These are phyloP conservation scores for Claviceps pazoutovae DNA, from an alignment of 2,329 filamentous ascomycete species.

Conservation along the genomic window DNA sequence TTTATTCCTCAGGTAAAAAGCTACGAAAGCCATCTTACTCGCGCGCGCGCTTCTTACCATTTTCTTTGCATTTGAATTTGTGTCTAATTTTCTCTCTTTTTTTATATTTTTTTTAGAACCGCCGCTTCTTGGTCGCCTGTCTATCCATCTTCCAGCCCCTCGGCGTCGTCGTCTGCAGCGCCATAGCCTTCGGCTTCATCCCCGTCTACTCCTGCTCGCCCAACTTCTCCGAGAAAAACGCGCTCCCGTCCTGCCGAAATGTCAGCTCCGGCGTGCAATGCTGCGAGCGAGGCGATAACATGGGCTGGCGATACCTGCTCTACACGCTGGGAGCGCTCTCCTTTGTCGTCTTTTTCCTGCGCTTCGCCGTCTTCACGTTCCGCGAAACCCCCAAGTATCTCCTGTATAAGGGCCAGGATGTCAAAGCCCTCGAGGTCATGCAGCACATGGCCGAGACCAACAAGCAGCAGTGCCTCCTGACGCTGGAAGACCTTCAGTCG, in stretches of 20 bases:
- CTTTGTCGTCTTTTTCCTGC: constrained; percentile 27
- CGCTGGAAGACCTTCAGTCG: constrained; percentile 21
- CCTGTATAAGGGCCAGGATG: constrained; percentile 28
- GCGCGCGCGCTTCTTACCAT: no score
- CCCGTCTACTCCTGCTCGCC: constrained; percentile 35
- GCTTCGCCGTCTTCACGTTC: constrained; percentile 33
- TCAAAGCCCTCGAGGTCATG: constrained; percentile 32
- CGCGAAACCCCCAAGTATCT: constrained; percentile 33
- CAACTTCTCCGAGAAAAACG: constrained; percentile 29
- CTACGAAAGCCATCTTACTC: no score
- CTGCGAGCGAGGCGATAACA: constrained; percentile 21
- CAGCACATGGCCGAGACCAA: constrained; percentile 30
- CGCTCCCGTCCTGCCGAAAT: constrained; percentile 9
- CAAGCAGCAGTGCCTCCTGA: constrained; percentile 20
- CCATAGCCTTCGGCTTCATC: constrained; percentile 39
- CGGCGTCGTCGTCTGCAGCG: constrained; percentile 35
- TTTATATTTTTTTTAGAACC: constrained; percentile 19
- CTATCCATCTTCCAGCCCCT: constrained; percentile 42
- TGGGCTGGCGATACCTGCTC: constrained; percentile 37
- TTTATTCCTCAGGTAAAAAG: constrained; percentile 28
- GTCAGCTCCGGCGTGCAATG: constrained; percentile 14
- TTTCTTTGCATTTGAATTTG: no score
- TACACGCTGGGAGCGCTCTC: constrained; percentile 30
- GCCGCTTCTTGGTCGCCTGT: constrained; percentile 36
- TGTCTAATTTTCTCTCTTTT: neutral